These are phyloP conservation scores for Rhizoclosmatium globosum DNA, from an alignment of 192 early-diverging fungal genomes.

Conservation along the genomic window DNA sequence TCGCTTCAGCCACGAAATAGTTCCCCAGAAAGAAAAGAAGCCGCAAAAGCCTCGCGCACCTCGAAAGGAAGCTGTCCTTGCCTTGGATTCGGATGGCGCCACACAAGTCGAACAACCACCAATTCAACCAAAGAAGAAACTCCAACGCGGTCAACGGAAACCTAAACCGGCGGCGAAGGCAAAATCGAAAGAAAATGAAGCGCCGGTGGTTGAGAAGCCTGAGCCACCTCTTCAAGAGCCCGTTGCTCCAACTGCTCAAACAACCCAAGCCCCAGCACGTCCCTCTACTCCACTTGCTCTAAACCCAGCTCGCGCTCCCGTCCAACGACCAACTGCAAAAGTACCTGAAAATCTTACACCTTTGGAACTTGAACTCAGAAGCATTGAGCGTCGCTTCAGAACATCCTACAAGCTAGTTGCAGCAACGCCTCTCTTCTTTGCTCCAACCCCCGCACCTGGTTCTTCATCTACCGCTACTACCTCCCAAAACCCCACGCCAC, in stretches of 20 bases:
- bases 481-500: neutral
- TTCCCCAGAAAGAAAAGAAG: neutral
- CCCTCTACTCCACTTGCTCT: too few species aligned
- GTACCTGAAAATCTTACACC: slow-evolving; percentile 14
- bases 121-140: neutral
- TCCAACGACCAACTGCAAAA: slow-evolving; percentile 12
- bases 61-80: neutral
- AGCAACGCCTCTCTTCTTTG: neutral
- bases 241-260: too few species aligned
- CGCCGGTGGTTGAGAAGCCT: too few species aligned
- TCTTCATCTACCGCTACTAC: neutral
- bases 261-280: too few species aligned
- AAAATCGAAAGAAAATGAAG: neutral
- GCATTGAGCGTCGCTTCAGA: slow-evolving; percentile 28
- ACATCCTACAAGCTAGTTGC: neutral
- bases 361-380: slow-evolving; percentile 18
- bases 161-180: slow-evolving; percentile 5
- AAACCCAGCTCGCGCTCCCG: slow-evolving; percentile 8
- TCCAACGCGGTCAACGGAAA: slow-evolving; percentile 5
- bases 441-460: neutral
- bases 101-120: neutral
- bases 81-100: neutral
- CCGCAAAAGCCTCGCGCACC: neutral
- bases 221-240: too few species aligned
- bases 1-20: slow-evolving; percentile 8